Conservation (phyloP, 2,329 filamentous ascomycete genomes). For the Didymella glomerata region DNA sequence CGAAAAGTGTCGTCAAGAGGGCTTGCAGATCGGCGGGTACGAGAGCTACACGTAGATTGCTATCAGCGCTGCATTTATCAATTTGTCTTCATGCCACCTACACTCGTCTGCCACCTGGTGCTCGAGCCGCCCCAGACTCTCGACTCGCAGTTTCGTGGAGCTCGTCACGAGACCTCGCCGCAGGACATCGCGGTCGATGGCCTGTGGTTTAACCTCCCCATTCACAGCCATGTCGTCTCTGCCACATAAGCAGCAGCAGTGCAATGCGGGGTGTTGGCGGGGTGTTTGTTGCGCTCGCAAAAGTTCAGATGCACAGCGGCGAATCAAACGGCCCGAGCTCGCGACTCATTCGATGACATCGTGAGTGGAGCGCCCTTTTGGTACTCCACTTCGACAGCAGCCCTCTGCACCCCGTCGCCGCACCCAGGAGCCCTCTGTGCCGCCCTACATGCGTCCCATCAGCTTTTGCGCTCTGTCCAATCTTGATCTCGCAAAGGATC, state of each 20-base stretch:
- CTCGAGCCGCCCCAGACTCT: conserved; percentile 56
- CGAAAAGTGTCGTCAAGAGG: conserved; percentile 79
- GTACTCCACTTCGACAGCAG: conserved; percentile 25
- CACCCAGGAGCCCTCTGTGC: conserved; percentile 28
- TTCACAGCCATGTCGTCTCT: conserved; percentile 49
- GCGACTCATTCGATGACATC: conserved; percentile 31
- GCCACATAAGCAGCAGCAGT: conserved; percentile 39
- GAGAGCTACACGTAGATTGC: conserved; percentile 46
- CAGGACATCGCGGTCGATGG: conserved; percentile 47
- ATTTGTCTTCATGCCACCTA: conserved; percentile 42
- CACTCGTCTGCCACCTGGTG: conserved; percentile 55
- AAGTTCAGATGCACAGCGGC: conserved; percentile 24
- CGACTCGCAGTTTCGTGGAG: conserved; percentile 58
- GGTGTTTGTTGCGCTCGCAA: conserved; percentile 35
- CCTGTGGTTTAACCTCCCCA: conserved; percentile 44
- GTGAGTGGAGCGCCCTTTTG: conserved; percentile 30
- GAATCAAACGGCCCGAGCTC: conserved; percentile 21
- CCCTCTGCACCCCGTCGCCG: conserved; percentile 23
- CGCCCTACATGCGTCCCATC: conserved; percentile 47
- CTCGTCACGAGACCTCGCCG: conserved; percentile 56
- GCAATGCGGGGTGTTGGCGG: conserved; percentile 39
- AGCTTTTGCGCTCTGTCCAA: conserved; percentile 36
- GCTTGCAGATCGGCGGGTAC: conserved; percentile 55
- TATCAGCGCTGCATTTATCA: conserved; percentile 23
- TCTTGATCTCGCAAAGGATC: conserved; percentile 48